These are phyloP conservation scores for Beta corolliflora DNA, from an alignment of 179 eudicot genomes.

Conservation along the genomic window DNA sequence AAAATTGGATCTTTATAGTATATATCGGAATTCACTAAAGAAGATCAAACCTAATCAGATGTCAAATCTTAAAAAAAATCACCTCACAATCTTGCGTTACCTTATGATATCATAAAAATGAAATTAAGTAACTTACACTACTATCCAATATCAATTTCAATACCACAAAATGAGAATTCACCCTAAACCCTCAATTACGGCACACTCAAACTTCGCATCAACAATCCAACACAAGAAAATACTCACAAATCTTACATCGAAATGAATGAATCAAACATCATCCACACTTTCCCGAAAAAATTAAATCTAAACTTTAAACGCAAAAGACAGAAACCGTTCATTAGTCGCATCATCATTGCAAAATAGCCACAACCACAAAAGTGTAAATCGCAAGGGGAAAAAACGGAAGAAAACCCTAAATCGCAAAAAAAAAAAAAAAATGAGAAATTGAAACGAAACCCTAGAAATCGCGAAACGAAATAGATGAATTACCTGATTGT, in stretches of 20 bases:
- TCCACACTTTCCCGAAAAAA: not conserved
- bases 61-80: not conserved
- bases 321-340: not conserved
- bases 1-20: not conserved
- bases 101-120: too few species aligned
- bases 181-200: not conserved
- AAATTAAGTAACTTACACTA: too few species aligned
- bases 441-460: not conserved
- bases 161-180: too few species aligned
- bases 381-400: not conserved
- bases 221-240: not conserved
- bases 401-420: not conserved
- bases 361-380: not conserved
- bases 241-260: not conserved
- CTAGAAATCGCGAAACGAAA: not conserved
- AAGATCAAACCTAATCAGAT: not conserved
- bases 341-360: not conserved
- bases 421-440: not conserved
- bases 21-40: not conserved
- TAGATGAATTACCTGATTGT: constrained; percentile 15
- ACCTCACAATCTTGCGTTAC: not conserved
- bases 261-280: not conserved
- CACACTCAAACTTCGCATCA: not conserved
- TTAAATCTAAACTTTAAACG: not conserved
- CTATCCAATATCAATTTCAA: not conserved